These are phyloP conservation scores for Cordyceps javanica DNA, from an alignment of 2,329 filamentous ascomycete genomes.

Conservation along the genomic window DNA sequence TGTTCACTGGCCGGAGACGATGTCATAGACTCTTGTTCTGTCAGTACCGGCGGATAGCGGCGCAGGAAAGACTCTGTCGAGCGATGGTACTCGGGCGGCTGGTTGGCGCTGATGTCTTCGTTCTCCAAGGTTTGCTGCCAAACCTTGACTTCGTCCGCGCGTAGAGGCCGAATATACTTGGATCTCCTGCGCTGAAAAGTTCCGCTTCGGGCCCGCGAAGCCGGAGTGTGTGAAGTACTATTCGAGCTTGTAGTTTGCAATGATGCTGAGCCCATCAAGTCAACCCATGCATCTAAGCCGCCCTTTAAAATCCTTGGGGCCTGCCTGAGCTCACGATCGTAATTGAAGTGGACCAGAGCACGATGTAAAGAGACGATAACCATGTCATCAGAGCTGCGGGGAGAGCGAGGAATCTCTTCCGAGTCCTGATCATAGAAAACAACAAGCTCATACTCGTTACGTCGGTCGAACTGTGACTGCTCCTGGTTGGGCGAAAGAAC, in stretches of 20 bases:
- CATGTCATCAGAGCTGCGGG: constrained; percentile 34
- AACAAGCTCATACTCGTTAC: constrained; percentile 75
- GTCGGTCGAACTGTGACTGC: constrained; percentile 63
- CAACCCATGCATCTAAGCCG: constrained; percentile 79
- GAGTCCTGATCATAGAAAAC: constrained; percentile 82
- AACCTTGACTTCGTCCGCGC: constrained; percentile 70
- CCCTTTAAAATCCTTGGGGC: constrained; percentile 74
- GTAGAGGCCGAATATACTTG: constrained; percentile 59
- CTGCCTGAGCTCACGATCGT: constrained; percentile 64
- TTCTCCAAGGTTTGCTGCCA: constrained; percentile 74
- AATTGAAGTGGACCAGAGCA: constrained; percentile 78
- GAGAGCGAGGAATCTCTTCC: constrained; percentile 38
- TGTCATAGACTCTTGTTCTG: constrained; percentile 55
- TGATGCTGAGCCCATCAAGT: constrained; percentile 68
- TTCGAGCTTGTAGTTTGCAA: constrained; percentile 37
- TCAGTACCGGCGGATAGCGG: constrained; percentile 66
- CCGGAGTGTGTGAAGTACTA: not conserved
- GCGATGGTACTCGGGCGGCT: constrained; percentile 52
- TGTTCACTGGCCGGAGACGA: constrained; percentile 27
- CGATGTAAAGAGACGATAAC: constrained; percentile 69
- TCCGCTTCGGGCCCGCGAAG: constrained; percentile 28
- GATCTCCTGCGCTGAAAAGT: constrained; percentile 31
- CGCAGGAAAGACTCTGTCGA: constrained; percentile 80
- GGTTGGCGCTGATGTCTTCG: constrained; percentile 48
- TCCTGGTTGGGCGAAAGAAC: constrained; percentile 70